phyloP scores from a whole-genome alignment of 129 eudicot species.

The Arctium minus region DNA sequence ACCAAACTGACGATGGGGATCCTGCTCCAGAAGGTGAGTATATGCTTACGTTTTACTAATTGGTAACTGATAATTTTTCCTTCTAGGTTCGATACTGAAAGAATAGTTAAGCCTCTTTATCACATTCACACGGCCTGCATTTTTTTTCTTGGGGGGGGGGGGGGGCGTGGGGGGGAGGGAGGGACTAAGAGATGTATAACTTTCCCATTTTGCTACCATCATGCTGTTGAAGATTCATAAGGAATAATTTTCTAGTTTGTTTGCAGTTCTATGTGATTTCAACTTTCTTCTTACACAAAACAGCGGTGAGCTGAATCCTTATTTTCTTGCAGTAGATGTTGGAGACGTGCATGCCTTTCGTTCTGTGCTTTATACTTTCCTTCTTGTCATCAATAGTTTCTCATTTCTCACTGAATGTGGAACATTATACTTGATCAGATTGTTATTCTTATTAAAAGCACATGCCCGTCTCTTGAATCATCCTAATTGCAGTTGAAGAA shows the following conservation, averaged over 20 bases:
- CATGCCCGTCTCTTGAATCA: background rate
- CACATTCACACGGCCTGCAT: background rate
- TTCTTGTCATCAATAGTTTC: background rate
- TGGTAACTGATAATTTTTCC: background rate
- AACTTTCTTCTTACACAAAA: background rate
- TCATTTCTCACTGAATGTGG: background rate
- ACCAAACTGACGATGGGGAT: slow-evolving; percentile 40
- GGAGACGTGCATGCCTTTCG: background rate
- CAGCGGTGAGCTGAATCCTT: background rate
- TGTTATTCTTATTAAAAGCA: slow-evolving; percentile 14
- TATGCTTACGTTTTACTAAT: background rate
- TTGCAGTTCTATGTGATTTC: background rate
- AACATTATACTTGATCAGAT: background rate
- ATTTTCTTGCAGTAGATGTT: background rate
- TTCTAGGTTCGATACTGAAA: background rate
- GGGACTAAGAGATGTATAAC: background rate
- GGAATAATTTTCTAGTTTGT: background rate
- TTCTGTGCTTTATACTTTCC: background rate
- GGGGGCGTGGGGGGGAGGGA: background rate
- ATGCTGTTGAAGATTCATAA: background rate
- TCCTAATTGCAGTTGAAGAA: slow-evolving; percentile 61
- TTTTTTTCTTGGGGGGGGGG: background rate
- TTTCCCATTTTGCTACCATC: background rate
- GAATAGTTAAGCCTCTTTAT: background rate
- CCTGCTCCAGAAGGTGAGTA: slow-evolving; percentile 63